Evolutionary conservation across 805 yeast species (phyloP).

Genomic region (Candida nitratophila): DNA sequence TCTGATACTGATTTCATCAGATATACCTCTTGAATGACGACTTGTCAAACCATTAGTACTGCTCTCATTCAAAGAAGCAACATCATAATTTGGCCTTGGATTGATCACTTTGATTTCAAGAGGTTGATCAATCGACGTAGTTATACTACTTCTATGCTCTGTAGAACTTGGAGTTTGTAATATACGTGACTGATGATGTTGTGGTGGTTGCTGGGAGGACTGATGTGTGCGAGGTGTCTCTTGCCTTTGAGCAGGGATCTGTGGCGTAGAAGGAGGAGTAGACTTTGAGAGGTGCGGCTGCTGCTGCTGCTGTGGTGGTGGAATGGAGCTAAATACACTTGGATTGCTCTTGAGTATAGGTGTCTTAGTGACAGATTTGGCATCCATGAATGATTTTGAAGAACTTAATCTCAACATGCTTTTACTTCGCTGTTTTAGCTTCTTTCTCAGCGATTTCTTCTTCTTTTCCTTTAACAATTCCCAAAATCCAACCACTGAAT

Average conservation of each 20-base stretch:
- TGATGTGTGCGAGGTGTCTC: too few species aligned
- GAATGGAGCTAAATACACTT: neutral
- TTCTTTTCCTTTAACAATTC: constrained; percentile 55
- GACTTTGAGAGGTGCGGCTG: neutral
- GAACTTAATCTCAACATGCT: constrained; percentile 23
- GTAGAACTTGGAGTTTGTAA: neutral
- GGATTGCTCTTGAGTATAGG: neutral
- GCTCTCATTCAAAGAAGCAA: neutral
- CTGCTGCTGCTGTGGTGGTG: neutral
- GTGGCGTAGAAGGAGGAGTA: neutral
- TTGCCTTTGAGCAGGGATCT: neutral
- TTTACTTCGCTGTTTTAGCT: constrained; percentile 17
- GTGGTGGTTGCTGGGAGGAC: neutral
- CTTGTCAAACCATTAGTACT: too few species aligned
- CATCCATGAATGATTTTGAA: constrained; percentile 18
- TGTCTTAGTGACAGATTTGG: neutral
- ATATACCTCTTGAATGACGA: neutral
- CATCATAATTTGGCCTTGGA: constrained; percentile 1
- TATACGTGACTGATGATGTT: neutral
- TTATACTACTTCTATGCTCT: neutral
- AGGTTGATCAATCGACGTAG: neutral
- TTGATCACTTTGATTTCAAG: neutral
- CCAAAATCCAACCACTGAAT: constrained; percentile 71
- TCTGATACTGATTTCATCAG: neutral
- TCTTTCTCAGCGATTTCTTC: constrained; percentile 22